Conservation (phyloP, 1,284 basidiomycete genomes). For the Jaminaea rosea region DNA sequence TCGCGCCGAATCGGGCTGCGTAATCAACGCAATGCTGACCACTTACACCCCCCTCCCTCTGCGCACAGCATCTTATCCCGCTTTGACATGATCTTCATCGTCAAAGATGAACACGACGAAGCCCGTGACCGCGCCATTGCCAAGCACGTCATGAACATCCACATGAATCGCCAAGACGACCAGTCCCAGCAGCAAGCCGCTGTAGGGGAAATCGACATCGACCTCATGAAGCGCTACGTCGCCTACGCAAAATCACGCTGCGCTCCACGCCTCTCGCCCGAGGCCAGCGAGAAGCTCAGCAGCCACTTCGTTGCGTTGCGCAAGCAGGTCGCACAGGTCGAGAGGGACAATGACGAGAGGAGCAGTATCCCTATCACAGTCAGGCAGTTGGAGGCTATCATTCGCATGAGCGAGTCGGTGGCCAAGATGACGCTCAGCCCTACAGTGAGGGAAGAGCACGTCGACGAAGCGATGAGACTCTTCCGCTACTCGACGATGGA, state of each 20-base stretch:
- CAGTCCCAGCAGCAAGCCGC: constrained; percentile 49
- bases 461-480: constrained; percentile 92
- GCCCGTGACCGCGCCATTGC: constrained; percentile 85
- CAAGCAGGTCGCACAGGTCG: constrained; percentile 90
- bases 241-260: constrained; percentile 95
- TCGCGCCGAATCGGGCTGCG: too few species aligned
- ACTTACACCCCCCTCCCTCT: too few species aligned
- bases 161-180: constrained; percentile 68
- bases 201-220: constrained; percentile 87
- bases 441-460: constrained; percentile 81
- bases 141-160: constrained; percentile 95
- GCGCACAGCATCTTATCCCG: constrained; percentile 95
- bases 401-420: constrained; percentile 92
- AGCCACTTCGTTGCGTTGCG: constrained; percentile 92
- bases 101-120: constrained; percentile 97
- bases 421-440: constrained; percentile 87
- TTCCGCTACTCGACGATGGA: constrained; percentile 99
- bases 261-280: constrained; percentile 81
- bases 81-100: constrained; percentile 99
- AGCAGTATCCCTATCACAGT: constrained; percentile 97
- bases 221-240: constrained; percentile 97
- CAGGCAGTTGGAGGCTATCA: constrained; percentile 96
- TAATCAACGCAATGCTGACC: too few species aligned
- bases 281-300: constrained; percentile 91
- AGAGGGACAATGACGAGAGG: constrained; percentile 91